Percentiles rank a stretch among this genome's conserved stretches.
Evolutionary conservation across 768 basidiomycete species (phyloP).

Genomic region (Tulasnella sp.): DNA sequence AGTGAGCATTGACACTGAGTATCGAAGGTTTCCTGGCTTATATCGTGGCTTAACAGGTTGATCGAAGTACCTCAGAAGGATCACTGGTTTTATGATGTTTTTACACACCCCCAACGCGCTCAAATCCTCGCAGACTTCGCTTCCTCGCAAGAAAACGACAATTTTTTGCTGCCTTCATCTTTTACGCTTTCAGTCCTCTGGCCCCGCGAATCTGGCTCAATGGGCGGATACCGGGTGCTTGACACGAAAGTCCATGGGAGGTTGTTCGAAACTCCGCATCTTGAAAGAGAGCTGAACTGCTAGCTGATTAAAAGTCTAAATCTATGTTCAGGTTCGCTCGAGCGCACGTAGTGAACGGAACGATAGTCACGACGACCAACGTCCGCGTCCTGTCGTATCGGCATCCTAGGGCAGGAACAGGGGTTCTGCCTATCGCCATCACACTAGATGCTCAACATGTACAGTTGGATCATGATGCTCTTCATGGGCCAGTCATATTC

Average conservation of each 20-base stretch:
- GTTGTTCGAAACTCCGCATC: neutral
- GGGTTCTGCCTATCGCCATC: neutral
- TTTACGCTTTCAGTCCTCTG: constrained; percentile 18
- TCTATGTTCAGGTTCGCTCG: neutral
- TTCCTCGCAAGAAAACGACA: neutral
- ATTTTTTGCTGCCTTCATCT: neutral
- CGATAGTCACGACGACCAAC: constrained; percentile 3
- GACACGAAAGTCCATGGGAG: constrained; percentile 8
- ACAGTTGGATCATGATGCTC: neutral
- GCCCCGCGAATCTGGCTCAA: constrained; percentile 14
- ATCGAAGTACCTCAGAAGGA: constrained; percentile 10
- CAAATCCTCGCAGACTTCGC: neutral
- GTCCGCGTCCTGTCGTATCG: constrained; percentile 1
- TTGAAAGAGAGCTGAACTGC: too few relatives aligned
- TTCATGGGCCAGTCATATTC: neutral
- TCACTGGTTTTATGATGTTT: constrained; percentile 16
- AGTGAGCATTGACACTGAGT: constrained; percentile 30
- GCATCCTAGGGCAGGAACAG: neutral
- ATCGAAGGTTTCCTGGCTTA: neutral
- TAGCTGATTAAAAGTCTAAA: too few relatives aligned
- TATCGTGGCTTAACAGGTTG: neutral
- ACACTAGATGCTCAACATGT: neutral
- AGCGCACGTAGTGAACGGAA: neutral
- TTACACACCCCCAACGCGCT: constrained; percentile 2
- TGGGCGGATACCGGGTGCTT: constrained; percentile 12